Evolutionary conservation across 169 alveolate genomes (phyloP).

Genomic region (Cryptosporidium viatorum): DNA sequence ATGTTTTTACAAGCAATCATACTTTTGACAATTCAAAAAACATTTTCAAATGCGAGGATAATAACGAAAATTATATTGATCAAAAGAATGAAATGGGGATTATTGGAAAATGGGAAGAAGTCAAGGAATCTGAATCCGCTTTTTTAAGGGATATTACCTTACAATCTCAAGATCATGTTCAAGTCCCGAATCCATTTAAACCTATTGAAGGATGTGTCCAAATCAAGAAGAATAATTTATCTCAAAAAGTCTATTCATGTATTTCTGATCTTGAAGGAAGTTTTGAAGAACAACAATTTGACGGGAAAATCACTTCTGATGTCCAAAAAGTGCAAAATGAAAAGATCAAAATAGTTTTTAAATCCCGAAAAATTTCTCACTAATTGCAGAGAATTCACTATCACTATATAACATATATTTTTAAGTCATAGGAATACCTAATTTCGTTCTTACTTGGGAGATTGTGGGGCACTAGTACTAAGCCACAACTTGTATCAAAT

Average conservation of each 20-base stretch:
- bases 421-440: not conserved
- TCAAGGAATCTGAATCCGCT: slow-evolving; percentile 21
- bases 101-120: slow-evolving; percentile 74
- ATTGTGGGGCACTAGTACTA: not conserved
- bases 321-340: not conserved
- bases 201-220: slow-evolving; percentile 3
- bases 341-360: not conserved
- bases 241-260: not conserved
- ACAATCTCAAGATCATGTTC: not conserved
- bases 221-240: not conserved
- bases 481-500: no score
- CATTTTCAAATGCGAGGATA: not conserved
- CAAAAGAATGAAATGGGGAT: not conserved
- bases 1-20: not conserved
- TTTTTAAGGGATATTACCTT: not conserved
- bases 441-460: no score
- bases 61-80: not conserved
- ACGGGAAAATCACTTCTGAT: not conserved
- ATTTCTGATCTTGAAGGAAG: not conserved
- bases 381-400: not conserved
- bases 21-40: not conserved
- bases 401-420: not conserved
- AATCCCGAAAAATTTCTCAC: not conserved
- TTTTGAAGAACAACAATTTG: not conserved
- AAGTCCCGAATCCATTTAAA: not conserved